A percentile compares a stretch with the other conserved stretches of the same genome.
Conservation (phyloP, 495 filamentous ascomycete species). For the Xylaria palmicola region DNA sequence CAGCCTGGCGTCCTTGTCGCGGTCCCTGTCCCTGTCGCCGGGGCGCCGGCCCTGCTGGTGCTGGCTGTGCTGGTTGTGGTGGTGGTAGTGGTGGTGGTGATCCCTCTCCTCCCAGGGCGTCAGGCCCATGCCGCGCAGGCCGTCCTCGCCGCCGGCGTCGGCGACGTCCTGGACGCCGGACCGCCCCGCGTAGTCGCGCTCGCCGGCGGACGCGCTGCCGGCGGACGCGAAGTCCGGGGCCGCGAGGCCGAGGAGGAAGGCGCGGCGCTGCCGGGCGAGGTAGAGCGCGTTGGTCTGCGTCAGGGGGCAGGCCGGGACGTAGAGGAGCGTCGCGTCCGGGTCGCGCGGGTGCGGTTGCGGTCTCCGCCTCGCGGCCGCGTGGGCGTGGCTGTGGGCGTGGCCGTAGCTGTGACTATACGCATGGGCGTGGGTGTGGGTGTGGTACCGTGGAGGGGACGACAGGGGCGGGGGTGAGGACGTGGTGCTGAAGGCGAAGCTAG, state of each 20-base stretch:
- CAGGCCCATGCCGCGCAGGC: slow-evolving; percentile 49
- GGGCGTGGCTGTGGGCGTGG: not conserved
- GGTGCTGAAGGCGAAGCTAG: not conserved
- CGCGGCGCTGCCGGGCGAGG: slow-evolving; percentile 67
- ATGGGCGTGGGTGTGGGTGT: not conserved
- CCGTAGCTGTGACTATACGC: not conserved
- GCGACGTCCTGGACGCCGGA: slow-evolving; percentile 51
- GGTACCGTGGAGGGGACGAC: not conserved
- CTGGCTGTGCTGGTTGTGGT: slow-evolving; percentile 19
- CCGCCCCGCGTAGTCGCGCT: slow-evolving; percentile 49
- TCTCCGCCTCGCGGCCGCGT: not conserved
- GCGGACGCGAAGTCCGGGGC: slow-evolving; percentile 9
- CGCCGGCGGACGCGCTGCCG: slow-evolving; percentile 52
- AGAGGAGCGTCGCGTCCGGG: slow-evolving; percentile 50
- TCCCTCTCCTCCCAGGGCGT: slow-evolving; percentile 33
- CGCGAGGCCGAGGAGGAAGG: slow-evolving; percentile 47
- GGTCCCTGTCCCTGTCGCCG: not conserved
- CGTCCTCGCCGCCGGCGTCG: slow-evolving; percentile 45
- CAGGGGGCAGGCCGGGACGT: slow-evolving; percentile 81
- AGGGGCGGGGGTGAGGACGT: not conserved
- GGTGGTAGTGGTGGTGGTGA: not conserved
- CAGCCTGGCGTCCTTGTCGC: slow-evolving; percentile 16
- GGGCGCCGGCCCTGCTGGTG: not conserved
- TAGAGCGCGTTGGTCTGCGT: slow-evolving; percentile 74
- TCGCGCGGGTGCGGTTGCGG: slow-evolving; percentile 42